These are phyloP conservation scores for Magnaporthiopsis rhizophila DNA, from an alignment of 2,329 filamentous ascomycete genomes.

Conservation along the genomic window DNA sequence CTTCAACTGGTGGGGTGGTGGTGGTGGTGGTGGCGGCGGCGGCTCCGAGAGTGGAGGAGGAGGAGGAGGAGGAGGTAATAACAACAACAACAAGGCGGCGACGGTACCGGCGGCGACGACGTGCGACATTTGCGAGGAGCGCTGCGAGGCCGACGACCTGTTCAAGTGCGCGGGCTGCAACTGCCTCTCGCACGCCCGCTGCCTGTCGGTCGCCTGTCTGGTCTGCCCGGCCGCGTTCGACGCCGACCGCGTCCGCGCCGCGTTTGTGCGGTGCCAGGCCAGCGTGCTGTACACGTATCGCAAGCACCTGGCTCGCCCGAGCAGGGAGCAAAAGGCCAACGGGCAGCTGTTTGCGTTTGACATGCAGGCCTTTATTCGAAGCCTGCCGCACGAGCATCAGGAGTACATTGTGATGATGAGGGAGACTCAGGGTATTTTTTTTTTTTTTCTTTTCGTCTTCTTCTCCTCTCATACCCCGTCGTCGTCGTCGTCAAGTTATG, in stretches of 20 bases:
- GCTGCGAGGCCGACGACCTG: slow-evolving; percentile 61
- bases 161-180: slow-evolving; percentile 65
- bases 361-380: slow-evolving; percentile 57
- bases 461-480: too few relatives aligned
- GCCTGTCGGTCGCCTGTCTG: slow-evolving; percentile 54
- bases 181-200: slow-evolving; percentile 48
- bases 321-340: slow-evolving; percentile 50
- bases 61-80: too few relatives aligned
- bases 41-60: too few relatives aligned
- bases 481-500: too few relatives aligned
- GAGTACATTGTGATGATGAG: slow-evolving; percentile 57
- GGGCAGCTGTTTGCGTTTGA: slow-evolving; percentile 57
- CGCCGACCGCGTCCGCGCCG: slow-evolving; percentile 51
- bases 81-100: too few relatives aligned
- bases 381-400: slow-evolving; percentile 57
- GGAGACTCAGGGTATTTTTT: slow-evolving; percentile 55
- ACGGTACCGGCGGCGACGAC: too few relatives aligned
- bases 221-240: slow-evolving; percentile 57
- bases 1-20: slow-evolving; percentile 53
- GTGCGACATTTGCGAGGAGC: slow-evolving; percentile 72
- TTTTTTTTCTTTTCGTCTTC: too few relatives aligned
- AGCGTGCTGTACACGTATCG: slow-evolving; percentile 59
- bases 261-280: slow-evolving; percentile 58
- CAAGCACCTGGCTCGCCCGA: slow-evolving; percentile 52
- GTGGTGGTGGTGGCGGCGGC: too few relatives aligned